These are phyloP conservation scores for Ballota nigra DNA, from an alignment of 257 asterid species.

Conservation along the genomic window DNA sequence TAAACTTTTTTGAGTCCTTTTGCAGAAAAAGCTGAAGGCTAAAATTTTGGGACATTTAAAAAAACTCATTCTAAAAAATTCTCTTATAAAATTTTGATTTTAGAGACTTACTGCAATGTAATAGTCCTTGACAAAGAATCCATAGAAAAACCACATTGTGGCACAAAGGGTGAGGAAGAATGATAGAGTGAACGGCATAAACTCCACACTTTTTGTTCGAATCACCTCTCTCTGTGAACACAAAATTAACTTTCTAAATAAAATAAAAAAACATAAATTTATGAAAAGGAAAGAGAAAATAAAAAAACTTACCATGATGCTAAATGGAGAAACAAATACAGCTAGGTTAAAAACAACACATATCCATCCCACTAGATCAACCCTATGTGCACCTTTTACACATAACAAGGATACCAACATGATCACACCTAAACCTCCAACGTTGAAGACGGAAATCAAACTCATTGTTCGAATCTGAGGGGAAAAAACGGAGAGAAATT, in stretches of 20 bases:
- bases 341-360: constrained; percentile 59
- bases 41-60: too few relatives aligned
- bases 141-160: constrained; percentile 68
- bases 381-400: constrained; percentile 40
- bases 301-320: constrained; percentile 52
- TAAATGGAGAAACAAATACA: constrained; percentile 72
- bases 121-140: constrained; percentile 54
- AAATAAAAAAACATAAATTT: background rate
- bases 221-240: constrained; percentile 51
- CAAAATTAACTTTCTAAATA: background rate
- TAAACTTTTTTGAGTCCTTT: too few relatives aligned
- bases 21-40: too few relatives aligned
- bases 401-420: constrained; percentile 32
- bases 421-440: constrained; percentile 49
- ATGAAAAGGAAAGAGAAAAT: background rate
- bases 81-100: background rate
- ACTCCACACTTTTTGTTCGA: constrained; percentile 65
- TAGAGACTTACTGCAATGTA: constrained; percentile 61
- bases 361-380: constrained; percentile 60
- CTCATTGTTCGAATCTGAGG: constrained; percentile 42
- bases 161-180: constrained; percentile 64
- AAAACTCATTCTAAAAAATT: too few relatives aligned
- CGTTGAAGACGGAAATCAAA: constrained; percentile 39
- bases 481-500: too few relatives aligned
- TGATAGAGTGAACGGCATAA: constrained; percentile 65